A percentile compares a stretch with the other conserved stretches of the same genome.
Evolutionary conservation across 2,329 filamentous ascomycete genomes (phyloP).

Genomic region (Fusarium musae): DNA sequence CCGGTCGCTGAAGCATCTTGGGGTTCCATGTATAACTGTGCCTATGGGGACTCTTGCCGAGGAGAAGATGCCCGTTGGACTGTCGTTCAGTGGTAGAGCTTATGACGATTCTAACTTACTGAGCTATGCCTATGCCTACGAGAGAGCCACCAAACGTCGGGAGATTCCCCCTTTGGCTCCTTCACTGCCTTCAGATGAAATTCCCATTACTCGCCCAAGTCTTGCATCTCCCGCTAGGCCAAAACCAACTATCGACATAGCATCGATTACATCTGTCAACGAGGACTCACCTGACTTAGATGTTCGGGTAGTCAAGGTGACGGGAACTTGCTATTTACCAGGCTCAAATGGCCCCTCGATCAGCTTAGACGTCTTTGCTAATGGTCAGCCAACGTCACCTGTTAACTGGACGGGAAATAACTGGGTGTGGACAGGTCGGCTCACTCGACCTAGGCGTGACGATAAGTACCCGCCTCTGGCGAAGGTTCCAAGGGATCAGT

Average conservation of each 20-base stretch:
- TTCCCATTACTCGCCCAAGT: rapidly evolving
- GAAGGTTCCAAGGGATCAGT: not conserved
- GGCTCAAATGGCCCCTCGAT: too few species aligned
- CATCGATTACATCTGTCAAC: rapidly evolving
- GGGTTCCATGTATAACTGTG: constrained; percentile 64
- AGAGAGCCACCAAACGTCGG: not conserved
- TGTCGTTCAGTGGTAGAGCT: constrained; percentile 63
- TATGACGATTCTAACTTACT: constrained; percentile 55
- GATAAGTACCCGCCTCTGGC: not conserved
- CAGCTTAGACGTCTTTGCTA: too few species aligned
- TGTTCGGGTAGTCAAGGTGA: not conserved
- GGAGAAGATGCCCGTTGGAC: constrained; percentile 61
- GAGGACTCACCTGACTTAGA: rapidly evolving
- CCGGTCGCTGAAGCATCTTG: constrained; percentile 62
- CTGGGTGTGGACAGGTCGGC: not conserved
- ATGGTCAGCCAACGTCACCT: not conserved
- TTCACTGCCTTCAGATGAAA: not conserved
- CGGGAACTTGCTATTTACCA: rapidly evolving
- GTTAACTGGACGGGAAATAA: not conserved
- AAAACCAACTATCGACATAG: not conserved
- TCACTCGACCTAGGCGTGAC: not conserved
- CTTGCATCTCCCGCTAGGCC: rapidly evolving
- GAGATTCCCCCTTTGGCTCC: not conserved
- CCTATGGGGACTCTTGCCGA: constrained; percentile 62
- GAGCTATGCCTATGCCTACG: constrained; percentile 37